phyloP scores from a whole-genome alignment of 352 stramenopile species.

The Phytophthora pluvialis region DNA sequence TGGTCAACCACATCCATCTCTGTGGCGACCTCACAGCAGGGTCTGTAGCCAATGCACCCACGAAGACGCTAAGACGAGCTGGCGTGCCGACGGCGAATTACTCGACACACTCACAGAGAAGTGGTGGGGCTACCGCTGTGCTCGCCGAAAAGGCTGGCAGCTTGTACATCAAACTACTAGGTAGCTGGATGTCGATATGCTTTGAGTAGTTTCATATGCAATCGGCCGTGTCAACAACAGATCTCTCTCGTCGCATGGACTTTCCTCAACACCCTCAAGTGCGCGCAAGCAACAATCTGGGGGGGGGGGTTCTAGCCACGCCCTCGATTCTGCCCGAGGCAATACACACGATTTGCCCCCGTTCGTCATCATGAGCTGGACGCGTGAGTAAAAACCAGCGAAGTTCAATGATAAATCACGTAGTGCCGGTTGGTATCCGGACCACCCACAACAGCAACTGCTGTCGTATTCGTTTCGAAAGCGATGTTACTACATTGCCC shows the following conservation, averaged over 20 bases:
- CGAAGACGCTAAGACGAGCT: neutral
- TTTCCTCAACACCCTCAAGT: too few species aligned
- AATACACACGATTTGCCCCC: too few species aligned
- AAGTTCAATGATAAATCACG: too few species aligned
- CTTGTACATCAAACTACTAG: neutral
- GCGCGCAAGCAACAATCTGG: too few species aligned
- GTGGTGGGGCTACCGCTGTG: neutral
- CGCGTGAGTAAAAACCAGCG: too few species aligned
- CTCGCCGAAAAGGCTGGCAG: neutral
- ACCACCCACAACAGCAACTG: too few species aligned
- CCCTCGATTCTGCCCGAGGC: too few species aligned
- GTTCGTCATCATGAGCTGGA: too few species aligned
- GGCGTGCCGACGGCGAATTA: neutral
- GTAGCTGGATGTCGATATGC: neutral
- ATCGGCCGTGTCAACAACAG: neutral
- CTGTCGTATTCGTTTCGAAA: too few species aligned
- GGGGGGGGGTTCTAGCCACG: too few species aligned
- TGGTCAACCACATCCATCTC: neutral
- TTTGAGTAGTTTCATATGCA: conserved; percentile 1
- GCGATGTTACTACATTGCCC: too few species aligned
- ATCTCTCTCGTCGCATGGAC: neutral
- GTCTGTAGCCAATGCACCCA: neutral
- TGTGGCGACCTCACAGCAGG: neutral
- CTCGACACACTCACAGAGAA: neutral
- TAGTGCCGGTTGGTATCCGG: too few species aligned